These are phyloP conservation scores for Circinella minor DNA, from an alignment of 371 early-diverging fungal genomes.

Conservation along the genomic window DNA sequence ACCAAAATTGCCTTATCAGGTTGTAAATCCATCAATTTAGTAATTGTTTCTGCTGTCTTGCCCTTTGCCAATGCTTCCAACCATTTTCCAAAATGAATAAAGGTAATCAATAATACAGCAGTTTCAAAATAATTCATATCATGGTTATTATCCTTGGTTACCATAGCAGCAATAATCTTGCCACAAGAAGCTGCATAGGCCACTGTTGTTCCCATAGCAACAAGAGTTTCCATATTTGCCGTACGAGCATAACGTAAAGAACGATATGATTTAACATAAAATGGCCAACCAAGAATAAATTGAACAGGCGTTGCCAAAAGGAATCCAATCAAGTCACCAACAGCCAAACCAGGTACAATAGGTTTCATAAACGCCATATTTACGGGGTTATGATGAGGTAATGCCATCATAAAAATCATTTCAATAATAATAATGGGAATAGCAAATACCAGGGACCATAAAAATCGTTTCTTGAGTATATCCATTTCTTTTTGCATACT, in stretches of 20 bases:
- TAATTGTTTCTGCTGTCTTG: conserved; percentile 71
- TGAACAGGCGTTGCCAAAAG: conserved; percentile 62
- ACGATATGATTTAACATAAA: conserved; percentile 58
- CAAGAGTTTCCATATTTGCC: conserved; percentile 75
- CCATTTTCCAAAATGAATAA: conserved; percentile 74
- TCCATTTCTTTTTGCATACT: conserved; percentile 53
- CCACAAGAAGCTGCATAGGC: conserved; percentile 65
- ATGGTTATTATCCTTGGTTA: conserved; percentile 21
- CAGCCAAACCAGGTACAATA: conserved; percentile 48
- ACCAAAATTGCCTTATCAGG: conserved; percentile 66
- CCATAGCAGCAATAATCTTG: conserved; percentile 61
- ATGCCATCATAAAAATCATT: conserved; percentile 68
- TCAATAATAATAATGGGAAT: conserved; percentile 63
- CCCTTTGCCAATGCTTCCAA: conserved; percentile 73
- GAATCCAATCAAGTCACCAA: conserved; percentile 57
- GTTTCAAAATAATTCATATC: conserved; percentile 72
- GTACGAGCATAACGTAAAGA: conserved; percentile 61
- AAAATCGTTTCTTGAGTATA: conserved; percentile 42
- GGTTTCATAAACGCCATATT: conserved; percentile 38
- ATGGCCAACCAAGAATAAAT: conserved; percentile 59
- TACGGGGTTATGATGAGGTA: conserved; percentile 46
- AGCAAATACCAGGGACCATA: conserved; percentile 64
- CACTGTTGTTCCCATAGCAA: conserved; percentile 71
- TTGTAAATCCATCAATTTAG: conserved; percentile 71
- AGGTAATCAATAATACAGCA: conserved; percentile 67